A percentile compares a stretch with the other conserved stretches of the same genome.
Evolutionary conservation across 106 monocot species (phyloP).

Genomic region (Dioscorea alata): DNA sequence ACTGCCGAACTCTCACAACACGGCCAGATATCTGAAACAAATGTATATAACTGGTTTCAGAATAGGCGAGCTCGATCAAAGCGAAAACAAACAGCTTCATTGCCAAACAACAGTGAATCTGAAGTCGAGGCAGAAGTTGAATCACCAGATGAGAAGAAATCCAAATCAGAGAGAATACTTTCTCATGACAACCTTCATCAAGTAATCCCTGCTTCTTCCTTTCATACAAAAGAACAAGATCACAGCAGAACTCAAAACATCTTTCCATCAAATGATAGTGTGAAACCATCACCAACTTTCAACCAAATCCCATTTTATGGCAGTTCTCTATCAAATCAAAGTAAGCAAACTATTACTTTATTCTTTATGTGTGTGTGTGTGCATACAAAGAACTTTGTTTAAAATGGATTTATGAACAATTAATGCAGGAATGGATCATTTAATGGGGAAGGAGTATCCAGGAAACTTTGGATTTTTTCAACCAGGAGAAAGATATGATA

Average conservation of each 20-base stretch:
- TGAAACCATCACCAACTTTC: background rate
- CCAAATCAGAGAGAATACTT: background rate
- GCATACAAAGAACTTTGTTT: background rate
- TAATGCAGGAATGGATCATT: background rate
- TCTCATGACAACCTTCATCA: no score
- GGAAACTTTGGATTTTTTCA: no score
- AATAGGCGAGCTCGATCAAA: background rate
- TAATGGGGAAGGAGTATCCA: no score
- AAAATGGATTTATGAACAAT: background rate
- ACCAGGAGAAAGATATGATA: no score
- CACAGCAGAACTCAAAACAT: background rate
- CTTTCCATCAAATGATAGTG: background rate
- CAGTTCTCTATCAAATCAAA: background rate
- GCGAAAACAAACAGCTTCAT: background rate
- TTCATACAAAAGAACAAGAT: background rate
- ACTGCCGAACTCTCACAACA: background rate
- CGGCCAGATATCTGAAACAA: background rate
- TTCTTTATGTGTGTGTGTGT: no score
- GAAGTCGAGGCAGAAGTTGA: background rate
- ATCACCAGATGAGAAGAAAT: background rate
- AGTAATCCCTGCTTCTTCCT: no score
- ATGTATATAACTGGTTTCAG: conserved; percentile 1
- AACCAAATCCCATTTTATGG: background rate
- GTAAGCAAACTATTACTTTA: background rate
- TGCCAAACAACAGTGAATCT: background rate